Evolutionary conservation across 257 asterid genomes (phyloP), one percentile per base, ranked within the genome.

Genomic region (Henckelia pumila): DNA sequence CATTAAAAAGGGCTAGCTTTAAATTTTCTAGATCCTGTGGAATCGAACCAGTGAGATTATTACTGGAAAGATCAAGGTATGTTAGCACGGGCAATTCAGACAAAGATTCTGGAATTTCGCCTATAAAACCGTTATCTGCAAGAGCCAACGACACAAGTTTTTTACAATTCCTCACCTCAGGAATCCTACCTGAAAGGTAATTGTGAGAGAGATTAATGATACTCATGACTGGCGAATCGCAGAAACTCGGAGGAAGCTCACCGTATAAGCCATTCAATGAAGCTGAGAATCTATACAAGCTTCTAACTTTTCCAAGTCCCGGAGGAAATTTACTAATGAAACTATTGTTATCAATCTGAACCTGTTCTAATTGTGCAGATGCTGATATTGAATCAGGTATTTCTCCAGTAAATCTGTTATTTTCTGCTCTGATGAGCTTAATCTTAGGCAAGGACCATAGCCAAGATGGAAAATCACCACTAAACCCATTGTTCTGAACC

Each of bases 191-290:
- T 1, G 92, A 82, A 64, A 91, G 83, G 66, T 73, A 60, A 70
- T 86, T 88, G 66, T 83, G 81, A 55, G 97, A 91, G 64, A 91
- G 79, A 64, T 83, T 86, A 56, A 91, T 75, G 71, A 91, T 88
- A 69, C 97, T 91, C 95, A 88, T 84, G 8, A 85, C 87, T 6
- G 92, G 87, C 1, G 97, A 88, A 80, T 91, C 96, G 30, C 96
- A 91, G 64, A 91, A 88, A 65, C 80, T 88, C 20, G 84, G 88
- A 66, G 97, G 95, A 70, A 91, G 87, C 56, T 84, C 89, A 14
- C 96, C 97, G 32, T 84, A 86, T 22, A 91, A 80, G 62, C 70
- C 71, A 66, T 91, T 91, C 55, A 73, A 77, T 2, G 93, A 84
- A 8, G 96, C 95, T 8, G 97, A 88, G 75, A 91, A 88, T 59